These are phyloP conservation scores for Malus domestica DNA, from an alignment of 306 rosid species.

Conservation along the genomic window DNA sequence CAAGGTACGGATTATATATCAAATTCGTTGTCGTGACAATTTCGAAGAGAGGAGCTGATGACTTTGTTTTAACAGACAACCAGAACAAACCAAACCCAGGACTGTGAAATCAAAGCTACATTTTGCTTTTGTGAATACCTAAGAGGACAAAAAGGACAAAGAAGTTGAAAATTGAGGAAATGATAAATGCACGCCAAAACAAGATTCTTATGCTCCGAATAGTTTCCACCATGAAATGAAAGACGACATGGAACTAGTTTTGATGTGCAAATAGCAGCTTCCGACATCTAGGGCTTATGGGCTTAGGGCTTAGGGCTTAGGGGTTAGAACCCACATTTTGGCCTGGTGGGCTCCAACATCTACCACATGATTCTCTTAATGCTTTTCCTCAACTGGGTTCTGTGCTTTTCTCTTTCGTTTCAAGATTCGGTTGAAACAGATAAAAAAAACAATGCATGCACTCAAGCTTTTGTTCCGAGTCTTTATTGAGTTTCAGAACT, in stretches of 20 bases:
- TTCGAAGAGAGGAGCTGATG: background rate
- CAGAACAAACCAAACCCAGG: background rate
- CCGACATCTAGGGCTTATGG: no score
- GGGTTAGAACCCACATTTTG: no score
- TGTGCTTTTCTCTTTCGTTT: background rate
- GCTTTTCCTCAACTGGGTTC: background rate
- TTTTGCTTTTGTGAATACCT: background rate
- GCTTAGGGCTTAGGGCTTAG: no score
- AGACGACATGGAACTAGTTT: no score
- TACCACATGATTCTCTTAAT: background rate
- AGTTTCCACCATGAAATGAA: no score
- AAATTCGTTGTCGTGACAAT: background rate
- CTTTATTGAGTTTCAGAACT: constrained; percentile 39
- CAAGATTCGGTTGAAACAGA: background rate
- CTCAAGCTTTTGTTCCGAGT: constrained; percentile 61
- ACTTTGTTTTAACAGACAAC: background rate
- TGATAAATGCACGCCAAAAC: no score
- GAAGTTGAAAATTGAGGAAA: background rate
- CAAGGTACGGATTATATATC: background rate
- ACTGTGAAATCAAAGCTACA: background rate
- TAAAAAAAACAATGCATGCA: constrained; percentile 30
- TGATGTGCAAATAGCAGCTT: no score
- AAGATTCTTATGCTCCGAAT: no score
- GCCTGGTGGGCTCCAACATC: no score
- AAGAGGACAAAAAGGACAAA: background rate